Base-by-base conservation (phyloP, 1,284 basidiomycete genomes). In the Ustilago sp. region DNA sequence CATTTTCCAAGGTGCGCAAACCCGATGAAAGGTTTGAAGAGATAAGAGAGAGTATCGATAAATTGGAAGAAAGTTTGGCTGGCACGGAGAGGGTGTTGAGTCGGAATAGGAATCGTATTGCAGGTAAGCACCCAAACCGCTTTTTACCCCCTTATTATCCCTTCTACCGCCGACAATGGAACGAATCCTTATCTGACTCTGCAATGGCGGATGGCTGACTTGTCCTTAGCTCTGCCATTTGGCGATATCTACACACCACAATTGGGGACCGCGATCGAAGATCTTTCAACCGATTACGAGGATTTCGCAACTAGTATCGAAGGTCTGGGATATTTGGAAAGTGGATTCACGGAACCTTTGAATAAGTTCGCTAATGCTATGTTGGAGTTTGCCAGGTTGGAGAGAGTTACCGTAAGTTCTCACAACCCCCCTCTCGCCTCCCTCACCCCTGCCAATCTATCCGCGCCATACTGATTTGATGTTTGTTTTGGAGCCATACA, bases 281-380 rank as follows among this genome's bases (percentile, higher is more conserved):
- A 86, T 68, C 90, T 99, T 58, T 93, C 94, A 62, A 91, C 91
- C 67, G 97, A 99, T 89, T 99, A 98, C 87, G 94, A 97, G 85
- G 96, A 98, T 86, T 89, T 98, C 80, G 95, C 96, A 32, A 93
- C 94, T 67, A 92, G 94, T 54, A 93, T 98, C 68, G 95, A 99
- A 87, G 95, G 95, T 57, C 90, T 99, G 66, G 97, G 95, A 65
- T 97, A 97, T 88, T 90, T 99, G 74, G 96, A 99, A 87, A 95
- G 93, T 71, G 96, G 96, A 41, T 98, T 99, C 79, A 98, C 96
- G 35, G 94, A 98, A 80, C 94, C 94, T 1, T 88, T 99, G 71
- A 96, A 97, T 85, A 92, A 96, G 81, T 97, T 98, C 81, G 98
- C 95, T 31, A 94, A 94, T 81, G 95, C 95, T 5, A 89, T 98